Base-by-base conservation (phyloP, 257 asterid genomes). In the Linaria vulgaris region DNA sequence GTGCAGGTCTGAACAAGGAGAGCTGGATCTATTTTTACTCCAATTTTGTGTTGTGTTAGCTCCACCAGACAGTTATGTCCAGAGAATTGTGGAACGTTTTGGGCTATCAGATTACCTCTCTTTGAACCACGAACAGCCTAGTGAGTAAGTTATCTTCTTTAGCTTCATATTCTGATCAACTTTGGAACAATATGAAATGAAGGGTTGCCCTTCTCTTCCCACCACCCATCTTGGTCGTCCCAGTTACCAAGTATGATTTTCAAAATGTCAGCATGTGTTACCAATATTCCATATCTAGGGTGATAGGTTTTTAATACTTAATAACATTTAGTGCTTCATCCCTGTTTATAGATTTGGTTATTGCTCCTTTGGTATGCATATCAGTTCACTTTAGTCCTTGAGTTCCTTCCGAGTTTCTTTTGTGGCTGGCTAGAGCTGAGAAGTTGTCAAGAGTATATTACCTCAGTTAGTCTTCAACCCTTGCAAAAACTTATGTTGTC, bases 1-100 rank as follows among this genome's bases (percentile, higher is more conserved):
- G 13, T 24, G 21, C 52, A 94, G 99, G 97, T 85, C 88, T 70
- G 99, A 85, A 76, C 96, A 82, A 70, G 86, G 95, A 66, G 99
- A 87, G 83, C 91, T 82, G 69, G 99, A 94, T 82, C 90, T 94
- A 46, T 94, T 94, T 79, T 85, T 94, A 79, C 85, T 94, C 65
- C 99, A 94, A 72, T 90, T 94, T 64, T 94, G 99, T 84, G 99
- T 95, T 74, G 90, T 96, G 37, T 79, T 90, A 69, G 97, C 96
- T 63, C 99, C 99, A 48, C 84, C 99, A 38, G 99, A 94, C 74
- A 83, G 69, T 53, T 94, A 56, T 79, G 78, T 89, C 60, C 84
- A 69, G 76, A 81, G 99, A 76, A 79, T 94, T 64, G 56, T 94
- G 62, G 97, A 82, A 68, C 99, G 99, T 58, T 94, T 90, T 84